phyloP scores from a whole-genome alignment of 2,329 filamentous ascomycete genomes.

The Kalaharituber pfeilii region DNA sequence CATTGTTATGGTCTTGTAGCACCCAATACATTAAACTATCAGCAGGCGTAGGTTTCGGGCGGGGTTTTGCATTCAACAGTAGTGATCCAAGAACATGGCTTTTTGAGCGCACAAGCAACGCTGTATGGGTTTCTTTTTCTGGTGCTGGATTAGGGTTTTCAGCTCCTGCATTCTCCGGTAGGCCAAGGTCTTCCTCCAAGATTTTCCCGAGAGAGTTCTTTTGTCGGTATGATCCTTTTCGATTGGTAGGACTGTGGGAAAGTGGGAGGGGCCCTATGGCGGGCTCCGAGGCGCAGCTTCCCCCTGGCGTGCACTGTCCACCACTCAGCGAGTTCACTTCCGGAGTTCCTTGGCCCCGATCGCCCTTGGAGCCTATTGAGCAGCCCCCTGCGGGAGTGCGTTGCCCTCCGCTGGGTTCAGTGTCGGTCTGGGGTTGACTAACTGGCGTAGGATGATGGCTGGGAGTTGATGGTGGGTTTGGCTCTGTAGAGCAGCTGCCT shows the following conservation, averaged over 20 bases:
- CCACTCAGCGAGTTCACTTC: neutral
- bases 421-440: too few species aligned
- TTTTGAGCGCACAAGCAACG: neutral
- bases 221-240: neutral
- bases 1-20: neutral
- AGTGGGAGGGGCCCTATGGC: neutral
- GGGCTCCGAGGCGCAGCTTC: neutral
- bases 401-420: neutral
- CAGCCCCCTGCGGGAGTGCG: neutral
- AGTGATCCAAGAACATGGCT: neutral
- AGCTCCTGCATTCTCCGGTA: neutral
- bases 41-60: neutral
- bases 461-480: neutral
- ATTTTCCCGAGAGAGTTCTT: neutral
- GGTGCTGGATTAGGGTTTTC: neutral
- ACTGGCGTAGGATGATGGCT: too few species aligned
- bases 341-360: too few species aligned
- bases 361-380: too few species aligned
- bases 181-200: neutral
- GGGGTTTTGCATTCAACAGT: neutral
- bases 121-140: neutral
- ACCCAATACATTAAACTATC: neutral
- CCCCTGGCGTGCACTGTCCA: neutral
- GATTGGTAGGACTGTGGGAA: neutral
- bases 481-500: neutral